These are phyloP conservation scores for Aspergillus pseudoterreus DNA, from an alignment of 2,329 filamentous ascomycete species.

Conservation along the genomic window DNA sequence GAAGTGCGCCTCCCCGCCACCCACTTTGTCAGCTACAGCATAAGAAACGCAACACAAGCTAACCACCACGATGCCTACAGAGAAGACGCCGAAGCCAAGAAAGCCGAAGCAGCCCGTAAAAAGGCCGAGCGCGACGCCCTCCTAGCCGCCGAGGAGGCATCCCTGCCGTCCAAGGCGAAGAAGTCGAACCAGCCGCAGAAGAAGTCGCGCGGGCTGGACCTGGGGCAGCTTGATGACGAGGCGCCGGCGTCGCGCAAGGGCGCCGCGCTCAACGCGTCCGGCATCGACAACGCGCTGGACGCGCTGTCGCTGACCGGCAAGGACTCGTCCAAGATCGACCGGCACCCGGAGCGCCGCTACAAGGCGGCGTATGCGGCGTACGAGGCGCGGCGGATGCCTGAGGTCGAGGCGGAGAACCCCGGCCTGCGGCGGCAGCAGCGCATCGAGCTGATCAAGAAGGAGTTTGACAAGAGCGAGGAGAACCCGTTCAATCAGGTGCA, in stretches of 20 bases:
- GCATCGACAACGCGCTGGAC: constrained; percentile 92
- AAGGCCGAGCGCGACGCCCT: constrained; percentile 89
- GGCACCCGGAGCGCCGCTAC: constrained; percentile 82
- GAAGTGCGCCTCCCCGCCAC: constrained; percentile 60
- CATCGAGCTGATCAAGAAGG: constrained; percentile 78
- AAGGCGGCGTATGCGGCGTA: constrained; percentile 81
- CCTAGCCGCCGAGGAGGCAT: constrained; percentile 75
- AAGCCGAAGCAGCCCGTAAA: constrained; percentile 75
- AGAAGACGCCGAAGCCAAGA: constrained; percentile 79
- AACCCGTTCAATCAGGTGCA: constrained; percentile 91
- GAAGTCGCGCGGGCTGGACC: constrained; percentile 62
- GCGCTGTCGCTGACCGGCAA: constrained; percentile 66
- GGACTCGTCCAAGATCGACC: constrained; percentile 69
- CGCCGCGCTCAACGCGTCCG: constrained; percentile 70
- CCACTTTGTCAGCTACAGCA: neutral
- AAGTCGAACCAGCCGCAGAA: constrained; percentile 36
- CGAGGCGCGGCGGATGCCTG: constrained; percentile 73
- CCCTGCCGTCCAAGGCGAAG: constrained; percentile 60
- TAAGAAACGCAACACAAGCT: neutral
- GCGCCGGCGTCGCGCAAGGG: constrained; percentile 45
- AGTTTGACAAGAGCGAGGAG: constrained; percentile 91
- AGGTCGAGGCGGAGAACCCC: constrained; percentile 81
- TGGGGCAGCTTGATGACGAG: constrained; percentile 68
- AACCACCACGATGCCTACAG: constrained; percentile 43
- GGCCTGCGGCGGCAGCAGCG: constrained; percentile 80